phyloP scores from a whole-genome alignment of 228 moss, liverwort and hornwort species.

The Sphagnum fallax region DNA sequence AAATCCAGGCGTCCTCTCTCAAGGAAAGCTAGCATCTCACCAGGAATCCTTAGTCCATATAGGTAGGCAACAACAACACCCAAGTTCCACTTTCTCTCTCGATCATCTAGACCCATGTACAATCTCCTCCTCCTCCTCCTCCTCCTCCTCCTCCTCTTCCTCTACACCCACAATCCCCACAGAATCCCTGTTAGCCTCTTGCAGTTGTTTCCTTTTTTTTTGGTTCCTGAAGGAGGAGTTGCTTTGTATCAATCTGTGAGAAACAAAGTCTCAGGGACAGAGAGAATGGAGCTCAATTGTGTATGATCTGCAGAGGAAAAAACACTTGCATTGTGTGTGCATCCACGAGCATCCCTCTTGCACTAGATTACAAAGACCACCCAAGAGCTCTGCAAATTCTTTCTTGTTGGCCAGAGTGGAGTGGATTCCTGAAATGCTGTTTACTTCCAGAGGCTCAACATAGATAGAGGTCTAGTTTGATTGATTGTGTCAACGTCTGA shows the following conservation, averaged over 20 bases:
- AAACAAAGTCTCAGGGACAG: conserved; percentile 3
- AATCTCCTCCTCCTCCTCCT: neutral
- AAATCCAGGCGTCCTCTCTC: conserved; percentile 27
- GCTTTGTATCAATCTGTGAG: neutral
- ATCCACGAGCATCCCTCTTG: too few species aligned
- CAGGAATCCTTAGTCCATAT: conserved; percentile 47
- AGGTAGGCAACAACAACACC: conserved; percentile 18
- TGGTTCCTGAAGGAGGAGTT: neutral
- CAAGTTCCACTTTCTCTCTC: neutral
- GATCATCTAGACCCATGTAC: neutral
- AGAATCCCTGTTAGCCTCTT: neutral
- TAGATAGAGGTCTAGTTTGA: neutral
- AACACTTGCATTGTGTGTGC: neutral
- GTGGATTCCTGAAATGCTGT: neutral
- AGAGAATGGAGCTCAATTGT: neutral
- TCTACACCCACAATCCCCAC: neutral
- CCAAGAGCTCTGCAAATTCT: too few species aligned
- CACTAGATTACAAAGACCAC: too few species aligned
- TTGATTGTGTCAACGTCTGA: too few species aligned
- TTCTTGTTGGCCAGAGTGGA: too few species aligned
- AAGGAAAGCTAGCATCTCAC: conserved; percentile 28
- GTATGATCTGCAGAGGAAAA: neutral
- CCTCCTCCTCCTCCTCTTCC: neutral
- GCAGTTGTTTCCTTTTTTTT: too few species aligned
- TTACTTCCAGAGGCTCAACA: neutral